phyloP scores from a whole-genome alignment of 164 flowering plant species.

The Berberis vulgaris region DNA sequence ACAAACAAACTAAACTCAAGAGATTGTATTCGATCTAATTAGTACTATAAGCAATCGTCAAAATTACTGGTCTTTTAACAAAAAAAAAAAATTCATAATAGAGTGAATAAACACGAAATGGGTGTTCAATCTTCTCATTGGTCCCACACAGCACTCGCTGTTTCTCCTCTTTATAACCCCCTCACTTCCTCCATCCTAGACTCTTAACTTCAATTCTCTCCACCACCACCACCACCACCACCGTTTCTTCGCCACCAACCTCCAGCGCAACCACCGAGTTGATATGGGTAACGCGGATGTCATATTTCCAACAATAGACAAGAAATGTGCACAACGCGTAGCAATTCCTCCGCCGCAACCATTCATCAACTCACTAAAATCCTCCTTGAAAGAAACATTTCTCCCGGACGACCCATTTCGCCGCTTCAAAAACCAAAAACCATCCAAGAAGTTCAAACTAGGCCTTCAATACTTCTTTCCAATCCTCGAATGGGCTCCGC shows the following conservation, averaged over 20 bases:
- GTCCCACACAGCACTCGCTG: too few species aligned
- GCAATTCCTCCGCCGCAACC: constrained; percentile 75
- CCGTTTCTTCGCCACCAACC: background rate
- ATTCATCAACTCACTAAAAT: constrained; percentile 38
- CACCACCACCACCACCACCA: background rate
- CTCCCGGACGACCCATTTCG: constrained; percentile 90
- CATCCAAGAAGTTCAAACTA: constrained; percentile 22
- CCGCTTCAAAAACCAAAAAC: constrained; percentile 66
- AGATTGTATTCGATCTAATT: too few species aligned
- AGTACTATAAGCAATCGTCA: too few species aligned
- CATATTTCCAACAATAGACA: constrained; percentile 5
- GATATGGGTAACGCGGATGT: constrained; percentile 18
- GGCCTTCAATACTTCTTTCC: constrained; percentile 73
- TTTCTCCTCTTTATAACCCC: too few species aligned
- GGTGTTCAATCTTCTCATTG: too few species aligned
- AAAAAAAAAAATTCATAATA: too few species aligned
- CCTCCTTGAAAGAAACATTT: constrained; percentile 66
- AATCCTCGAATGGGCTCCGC: constrained; percentile 80
- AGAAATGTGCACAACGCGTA: constrained; percentile 32
- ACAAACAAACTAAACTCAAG: too few species aligned
- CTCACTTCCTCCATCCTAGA: background rate
- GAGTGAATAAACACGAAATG: too few species aligned
- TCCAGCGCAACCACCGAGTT: too few species aligned
- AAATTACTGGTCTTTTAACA: too few species aligned
- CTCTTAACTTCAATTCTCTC: background rate